Evolutionary conservation across 305 asterid species (phyloP), one percentile per base, ranked within the genome.

Genomic region (Withania somnifera): DNA sequence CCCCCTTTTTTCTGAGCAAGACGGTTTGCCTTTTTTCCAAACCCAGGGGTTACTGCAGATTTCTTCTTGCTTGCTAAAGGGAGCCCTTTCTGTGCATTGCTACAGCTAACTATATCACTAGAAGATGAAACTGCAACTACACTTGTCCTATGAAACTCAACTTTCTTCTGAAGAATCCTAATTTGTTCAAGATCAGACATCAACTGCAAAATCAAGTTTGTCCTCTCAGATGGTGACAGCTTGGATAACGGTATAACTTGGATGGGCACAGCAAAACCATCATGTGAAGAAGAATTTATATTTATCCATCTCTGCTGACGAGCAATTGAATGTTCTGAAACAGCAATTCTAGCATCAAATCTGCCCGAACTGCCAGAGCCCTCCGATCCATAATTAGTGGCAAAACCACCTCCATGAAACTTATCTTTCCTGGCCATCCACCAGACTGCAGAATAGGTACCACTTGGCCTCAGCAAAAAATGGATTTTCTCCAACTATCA

Each of bases 131-230:
- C 85, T 6, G 88, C 52, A 60, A 87, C 56, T 82, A 86, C 88
- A 87, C 86, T 92, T 66, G 86, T 81, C 87, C 87, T 89, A 54
- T 82, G 87, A 10, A 79, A 82, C 67, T 89, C 93, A 60, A 89
- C 58, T 86, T 89, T 90, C 84, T 77, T 92, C 86, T 87, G 94
- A 51, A 92, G 82, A 51, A 82, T 67, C 60, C 88, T 89, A 88
- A 84, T 91, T 86, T 86, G 89, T 78, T 91, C 96, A 54, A 94
- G 97, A 90, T 95, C 99, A 34, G 93, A 83, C 86, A 88, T 89
- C 84, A 95, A 82, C 36, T 91, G 92, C 67, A 84, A 85, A 50
- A 85, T 86, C 86, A 93, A 85, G 66, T 50, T 87, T 88, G 83
- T 91, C 85, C 91, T 92, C 88, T 92, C 96, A 60, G 78, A 82